Base-by-base conservation (phyloP, 2,329 filamentous ascomycete species). In the Paraphoma chrysanthemicola region DNA sequence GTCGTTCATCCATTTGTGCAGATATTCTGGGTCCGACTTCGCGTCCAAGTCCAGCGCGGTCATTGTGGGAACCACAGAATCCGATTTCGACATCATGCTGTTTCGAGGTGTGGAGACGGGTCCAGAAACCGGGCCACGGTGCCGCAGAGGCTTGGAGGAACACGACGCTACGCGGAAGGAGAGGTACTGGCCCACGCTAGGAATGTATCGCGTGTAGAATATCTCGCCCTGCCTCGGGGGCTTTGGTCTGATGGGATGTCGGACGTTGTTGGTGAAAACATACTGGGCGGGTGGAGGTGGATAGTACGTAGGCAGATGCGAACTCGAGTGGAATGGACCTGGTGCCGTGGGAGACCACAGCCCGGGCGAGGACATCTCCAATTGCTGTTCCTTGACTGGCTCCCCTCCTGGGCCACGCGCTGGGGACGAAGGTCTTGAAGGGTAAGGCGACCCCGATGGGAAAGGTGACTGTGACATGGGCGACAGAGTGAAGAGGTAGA, bases 301-400 rank as follows among this genome's bases (percentile, higher is more conserved):
- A 66, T 92, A 97, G 78, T 93, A 97, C 0, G 93, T 97, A 2
- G 94, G 93, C 2, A 97, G 82, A 74, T 96, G 91, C 42, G 91
- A 95, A 12, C 87, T 86, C 1, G 92, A 96, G 64, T 87, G 88
- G 77, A 94, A 97, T 0, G 92, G 92, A 0, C 90, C 89, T 29
- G 81, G 73, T 29, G 79, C 70, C 12, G 63, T 77, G 65, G 77
- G 80, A 10, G 77, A 76, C 71, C 75, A 78, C 11, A 77, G 61
- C 6, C 75, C 74, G 51, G 67, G 65, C 6, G 73, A 74, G 6
- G 69, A 57, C 30, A 70, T 68, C 0, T 76, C 73, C 3, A 69
- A 36, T 45, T 76, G 69, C 4, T 61, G 58, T 6, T 74, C 72
- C 36, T 71, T 71, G 41, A 64, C 60, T 4, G 60, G 43, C 17